Evolutionary conservation across 345 rosid species (phyloP).

Genomic region (Rhodamnia argentea): DNA sequence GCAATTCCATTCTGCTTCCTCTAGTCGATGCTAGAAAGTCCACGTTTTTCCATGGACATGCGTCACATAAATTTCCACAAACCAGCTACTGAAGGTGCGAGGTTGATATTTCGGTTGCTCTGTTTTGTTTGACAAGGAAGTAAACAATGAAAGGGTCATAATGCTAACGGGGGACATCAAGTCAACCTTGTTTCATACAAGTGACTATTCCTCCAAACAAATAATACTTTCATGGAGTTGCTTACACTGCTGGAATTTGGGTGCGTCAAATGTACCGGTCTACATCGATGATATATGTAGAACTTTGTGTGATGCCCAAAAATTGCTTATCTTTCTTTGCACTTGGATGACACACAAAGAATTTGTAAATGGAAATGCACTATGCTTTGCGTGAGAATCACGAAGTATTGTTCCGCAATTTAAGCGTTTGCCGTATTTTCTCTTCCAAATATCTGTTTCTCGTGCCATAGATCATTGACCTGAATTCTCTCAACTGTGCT

Average conservation of each 20-base stretch:
- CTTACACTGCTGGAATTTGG: background rate
- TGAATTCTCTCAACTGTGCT: too few species aligned
- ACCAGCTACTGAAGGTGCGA: background rate
- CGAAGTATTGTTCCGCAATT: background rate
- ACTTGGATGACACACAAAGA: background rate
- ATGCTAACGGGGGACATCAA: background rate
- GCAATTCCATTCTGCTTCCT: too few species aligned
- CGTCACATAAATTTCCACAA: background rate
- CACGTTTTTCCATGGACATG: background rate
- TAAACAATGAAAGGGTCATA: too few species aligned
- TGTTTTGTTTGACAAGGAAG: too few species aligned
- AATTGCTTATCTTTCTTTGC: too few species aligned
- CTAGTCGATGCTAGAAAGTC: background rate
- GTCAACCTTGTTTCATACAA: background rate
- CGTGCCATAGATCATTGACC: too few species aligned
- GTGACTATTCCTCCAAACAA: background rate
- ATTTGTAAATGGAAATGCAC: background rate
- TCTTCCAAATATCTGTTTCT: too few species aligned
- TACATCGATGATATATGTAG: background rate
- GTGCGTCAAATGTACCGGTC: background rate
- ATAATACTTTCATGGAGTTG: background rate
- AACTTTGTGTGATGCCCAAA: too few species aligned
- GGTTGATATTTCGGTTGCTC: background rate
- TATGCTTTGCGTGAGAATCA: background rate
- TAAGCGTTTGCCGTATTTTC: too few species aligned